Evolutionary conservation across 2,329 filamentous ascomycete species (phyloP).

Genomic region (Colletotrichum sp.): DNA sequence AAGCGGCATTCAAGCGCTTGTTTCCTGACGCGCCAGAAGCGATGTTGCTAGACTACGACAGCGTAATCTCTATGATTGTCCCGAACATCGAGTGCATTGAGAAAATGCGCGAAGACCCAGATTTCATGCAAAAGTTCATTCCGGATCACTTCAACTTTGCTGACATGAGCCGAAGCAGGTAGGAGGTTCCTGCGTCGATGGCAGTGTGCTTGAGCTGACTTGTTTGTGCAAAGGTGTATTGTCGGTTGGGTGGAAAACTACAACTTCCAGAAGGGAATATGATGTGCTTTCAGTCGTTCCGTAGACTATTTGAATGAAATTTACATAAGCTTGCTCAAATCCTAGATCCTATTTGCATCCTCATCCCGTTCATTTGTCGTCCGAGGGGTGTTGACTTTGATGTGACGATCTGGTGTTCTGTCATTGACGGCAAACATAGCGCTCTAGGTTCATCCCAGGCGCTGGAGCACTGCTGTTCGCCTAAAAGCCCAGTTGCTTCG

Average conservation of each 20-base stretch:
- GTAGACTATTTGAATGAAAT: not conserved
- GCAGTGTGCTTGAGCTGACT: not conserved
- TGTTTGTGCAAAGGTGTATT: not conserved
- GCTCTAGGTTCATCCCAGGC: not conserved
- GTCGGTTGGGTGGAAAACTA: not conserved
- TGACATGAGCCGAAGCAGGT: not conserved
- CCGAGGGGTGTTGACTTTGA: rapidly evolving
- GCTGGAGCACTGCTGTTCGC: not conserved
- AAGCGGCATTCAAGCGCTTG: not conserved
- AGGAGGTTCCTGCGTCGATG: not conserved
- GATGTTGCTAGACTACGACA: not conserved
- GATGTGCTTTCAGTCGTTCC: not conserved
- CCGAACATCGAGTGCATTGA: not conserved
- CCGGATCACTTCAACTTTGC: constrained; percentile 6
- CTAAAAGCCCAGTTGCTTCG: not conserved
- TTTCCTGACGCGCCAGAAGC: not conserved
- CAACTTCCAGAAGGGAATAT: not conserved
- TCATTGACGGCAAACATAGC: not conserved
- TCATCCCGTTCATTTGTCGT: not conserved
- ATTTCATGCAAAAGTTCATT: not conserved
- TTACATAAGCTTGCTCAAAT: not conserved
- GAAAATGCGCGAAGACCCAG: not conserved
- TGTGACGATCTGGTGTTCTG: not conserved
- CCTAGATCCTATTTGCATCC: rapidly evolving
- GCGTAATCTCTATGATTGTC: not conserved